These are phyloP conservation scores for Phlyctochytrium bullatum DNA, from an alignment of 192 early-diverging fungal species.

Conservation along the genomic window DNA sequence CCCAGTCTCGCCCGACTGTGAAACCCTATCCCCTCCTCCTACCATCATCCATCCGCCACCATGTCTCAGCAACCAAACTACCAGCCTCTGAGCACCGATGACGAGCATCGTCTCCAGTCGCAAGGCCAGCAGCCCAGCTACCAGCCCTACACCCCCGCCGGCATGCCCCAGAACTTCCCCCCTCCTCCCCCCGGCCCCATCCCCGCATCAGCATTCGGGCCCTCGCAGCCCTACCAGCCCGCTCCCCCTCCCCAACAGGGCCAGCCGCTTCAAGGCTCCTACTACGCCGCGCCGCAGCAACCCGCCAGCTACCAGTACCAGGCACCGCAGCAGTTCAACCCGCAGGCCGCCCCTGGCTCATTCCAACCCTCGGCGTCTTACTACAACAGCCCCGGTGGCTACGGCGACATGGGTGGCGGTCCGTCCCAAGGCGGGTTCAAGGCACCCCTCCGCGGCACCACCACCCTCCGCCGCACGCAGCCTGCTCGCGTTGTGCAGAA, in stretches of 20 bases:
- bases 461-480: neutral
- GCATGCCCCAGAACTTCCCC: conserved; percentile 3
- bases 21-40: too few species aligned
- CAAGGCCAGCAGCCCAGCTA: neutral
- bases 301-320: neutral
- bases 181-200: neutral
- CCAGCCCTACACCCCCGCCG: neutral
- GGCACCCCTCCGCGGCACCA: conserved; percentile 2
- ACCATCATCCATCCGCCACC: too few species aligned
- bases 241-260: neutral
- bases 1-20: too few species aligned
- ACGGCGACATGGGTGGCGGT: neutral
- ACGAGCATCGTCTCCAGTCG: neutral
- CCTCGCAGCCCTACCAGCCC: neutral
- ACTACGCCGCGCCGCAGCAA: conserved; percentile 1
- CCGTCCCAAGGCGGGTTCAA: neutral
- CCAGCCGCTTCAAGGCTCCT: neutral
- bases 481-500: conserved; percentile 20
- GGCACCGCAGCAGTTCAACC: neutral
- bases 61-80: too few species aligned
- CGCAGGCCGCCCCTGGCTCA: neutral
- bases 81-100: neutral
- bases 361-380: neutral
- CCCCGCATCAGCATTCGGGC: neutral
- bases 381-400: neutral